Evolutionary conservation across 306 rosid genomes (phyloP).

Genomic region (Lotus japonicus): DNA sequence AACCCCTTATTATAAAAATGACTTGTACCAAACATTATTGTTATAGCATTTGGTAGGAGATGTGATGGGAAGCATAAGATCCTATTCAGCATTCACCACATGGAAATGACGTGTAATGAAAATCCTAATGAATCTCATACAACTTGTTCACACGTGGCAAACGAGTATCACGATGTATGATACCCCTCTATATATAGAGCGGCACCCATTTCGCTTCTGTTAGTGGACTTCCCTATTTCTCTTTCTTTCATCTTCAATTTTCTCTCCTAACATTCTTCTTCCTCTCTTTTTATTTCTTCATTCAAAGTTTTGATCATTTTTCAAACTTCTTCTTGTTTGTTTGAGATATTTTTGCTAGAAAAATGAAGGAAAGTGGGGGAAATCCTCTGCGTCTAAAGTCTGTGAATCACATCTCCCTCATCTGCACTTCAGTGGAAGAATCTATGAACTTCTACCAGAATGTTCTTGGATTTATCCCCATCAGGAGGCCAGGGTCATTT

Average conservation of each 20-base stretch:
- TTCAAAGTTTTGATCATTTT: not conserved
- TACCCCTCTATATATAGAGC: conserved; percentile 16
- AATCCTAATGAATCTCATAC: not conserved
- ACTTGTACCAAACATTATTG: too few species aligned
- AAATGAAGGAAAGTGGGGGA: conserved; percentile 62
- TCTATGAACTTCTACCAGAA: conserved; percentile 68
- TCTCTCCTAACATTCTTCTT: not conserved
- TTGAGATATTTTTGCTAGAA: not conserved
- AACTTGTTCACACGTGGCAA: conserved; percentile 13
- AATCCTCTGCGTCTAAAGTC: conserved; percentile 84
- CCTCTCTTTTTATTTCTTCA: not conserved
- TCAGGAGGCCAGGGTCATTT: conserved; percentile 86
- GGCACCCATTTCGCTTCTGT: not conserved
- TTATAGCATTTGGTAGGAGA: not conserved
- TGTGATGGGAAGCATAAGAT: not conserved
- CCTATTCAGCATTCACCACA: conserved; percentile 20
- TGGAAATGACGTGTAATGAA: conserved; percentile 22
- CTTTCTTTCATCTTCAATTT: not conserved
- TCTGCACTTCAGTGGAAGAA: conserved; percentile 56
- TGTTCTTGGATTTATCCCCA: conserved; percentile 76
- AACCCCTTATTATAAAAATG: too few species aligned
- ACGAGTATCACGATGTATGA: not conserved
- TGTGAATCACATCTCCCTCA: conserved; percentile 77
- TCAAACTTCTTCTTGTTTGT: too few species aligned
- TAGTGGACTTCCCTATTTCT: not conserved